Evolutionary conservation across 257 asterid genomes (phyloP), one percentile per base, ranked within the genome.

Genomic region (Plantago elongata): DNA sequence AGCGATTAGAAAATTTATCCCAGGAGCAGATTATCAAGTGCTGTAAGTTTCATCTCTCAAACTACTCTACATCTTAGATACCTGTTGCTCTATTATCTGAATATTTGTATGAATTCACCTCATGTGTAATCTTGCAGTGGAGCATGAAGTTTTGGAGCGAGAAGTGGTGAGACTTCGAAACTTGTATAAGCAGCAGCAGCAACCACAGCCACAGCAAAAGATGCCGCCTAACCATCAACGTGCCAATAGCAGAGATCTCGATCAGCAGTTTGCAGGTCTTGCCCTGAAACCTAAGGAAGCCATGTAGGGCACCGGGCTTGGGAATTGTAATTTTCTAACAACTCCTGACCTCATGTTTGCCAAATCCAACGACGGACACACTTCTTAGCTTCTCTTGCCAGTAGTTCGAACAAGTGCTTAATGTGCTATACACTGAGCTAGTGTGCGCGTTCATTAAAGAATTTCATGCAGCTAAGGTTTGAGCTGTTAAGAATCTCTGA

Each of bases 11-110:
- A 66, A 84, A 62, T 74, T 75, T 87, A 75, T 77, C 88, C 30
- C 95, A 87, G 74, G 93, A 87, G 75, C 93, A 87, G 63, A 84
- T 80, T 57, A 82, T 87, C 51, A 87, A 87, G 75, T 74, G 72
- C 50, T 77, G 95, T 82, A 74, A 84, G 95, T 71, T 45, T 17
- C 57, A 27, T 45, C 40, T 34, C 40, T 34, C 40, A 34, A 34
- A 34, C 40, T 7, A 34, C 7, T 34, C 3, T 4, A 34, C 40
- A 34, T 22, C 27, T 22, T 22, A 22, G 27, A 22, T 22, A 2
- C 40, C 40, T 34, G 40, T 6, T 34, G 40, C 40, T 34, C 40
- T 7, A 34, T 34, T 34, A 34, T 34, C 40, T 34, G 40, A 34
- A 34, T 34, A 34, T 4, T 4, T 34, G 40, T 34, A 34, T 34